A percentile compares a stretch with the other conserved stretches of the same genome.
Evolutionary conservation across 2,329 filamentous ascomycete species (phyloP).

Genomic region (Trichothecium sympodiale): DNA sequence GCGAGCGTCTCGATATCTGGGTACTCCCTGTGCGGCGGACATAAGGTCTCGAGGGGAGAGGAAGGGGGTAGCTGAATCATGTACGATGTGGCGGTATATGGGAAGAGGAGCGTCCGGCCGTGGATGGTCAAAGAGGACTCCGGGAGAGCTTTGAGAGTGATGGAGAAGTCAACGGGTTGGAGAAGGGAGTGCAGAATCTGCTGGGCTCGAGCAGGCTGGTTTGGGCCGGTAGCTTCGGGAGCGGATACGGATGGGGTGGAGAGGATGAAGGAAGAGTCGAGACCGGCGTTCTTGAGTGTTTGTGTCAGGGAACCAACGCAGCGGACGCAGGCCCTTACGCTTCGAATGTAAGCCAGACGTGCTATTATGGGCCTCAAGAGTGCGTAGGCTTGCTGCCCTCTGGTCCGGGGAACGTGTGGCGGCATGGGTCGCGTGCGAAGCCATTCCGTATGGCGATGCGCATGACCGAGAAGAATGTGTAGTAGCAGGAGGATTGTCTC

Average conservation of each 20-base stretch:
- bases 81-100: conserved; percentile 33
- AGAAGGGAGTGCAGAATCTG: conserved; percentile 32
- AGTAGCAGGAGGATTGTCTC: conserved; percentile 56
- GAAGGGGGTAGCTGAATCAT: conserved; percentile 26
- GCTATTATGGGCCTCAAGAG: conserved; percentile 42
- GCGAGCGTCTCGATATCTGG: conserved; percentile 30
- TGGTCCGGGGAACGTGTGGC: conserved; percentile 23
- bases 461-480: conserved; percentile 65
- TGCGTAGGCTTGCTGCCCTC: conserved; percentile 31
- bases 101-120: conserved; percentile 31
- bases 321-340: conserved; percentile 24
- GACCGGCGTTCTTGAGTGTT: conserved; percentile 33
- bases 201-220: conserved; percentile 27
- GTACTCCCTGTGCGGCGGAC: conserved; percentile 34
- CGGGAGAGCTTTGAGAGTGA: conserved; percentile 35
- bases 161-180: conserved; percentile 26
- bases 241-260: conserved; percentile 22
- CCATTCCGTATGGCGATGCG: conserved; percentile 65
- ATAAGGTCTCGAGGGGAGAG: conserved; percentile 23
- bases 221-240: conserved; percentile 19
- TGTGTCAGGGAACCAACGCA: conserved; percentile 32
- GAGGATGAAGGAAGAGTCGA: conserved; percentile 31
- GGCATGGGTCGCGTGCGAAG: conserved; percentile 50
- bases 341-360: conserved; percentile 31
- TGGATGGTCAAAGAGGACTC: conserved; percentile 29